Base-by-base conservation (phyloP, 306 rosid species). In the Medicago truncatula region DNA sequence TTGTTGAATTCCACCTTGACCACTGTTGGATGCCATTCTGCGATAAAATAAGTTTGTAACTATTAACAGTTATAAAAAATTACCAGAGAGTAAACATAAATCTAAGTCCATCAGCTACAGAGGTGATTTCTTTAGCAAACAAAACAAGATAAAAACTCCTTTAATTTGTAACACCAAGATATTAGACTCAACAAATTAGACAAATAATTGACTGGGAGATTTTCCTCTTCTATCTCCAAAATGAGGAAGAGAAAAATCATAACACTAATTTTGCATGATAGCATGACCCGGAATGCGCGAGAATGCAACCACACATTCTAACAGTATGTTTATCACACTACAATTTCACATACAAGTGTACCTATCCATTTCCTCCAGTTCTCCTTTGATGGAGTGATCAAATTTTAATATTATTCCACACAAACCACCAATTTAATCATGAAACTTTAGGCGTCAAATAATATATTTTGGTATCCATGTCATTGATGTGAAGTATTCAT, bases 1-100 rank as follows among this genome's bases (percentile, higher is more conserved):
- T 62, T 89, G 98, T 50, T 93, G 98, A 80, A 93, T 93, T 82
- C 98, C 91, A 62, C 98, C 96, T 86, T 89, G 97, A 81, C 89
- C 78, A 77, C 92, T 84, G 65, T 50, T 84, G 59, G 94, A 78
- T 57, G 97, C 92, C 98, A 91, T 93, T 60, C 77, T 86, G 76
- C 60, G 81, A 87, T 75, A 61, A 34, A 81, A 76, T 75, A 13
- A 46, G 14, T 7, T 17, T 18, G 52, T 49, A 21, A 67, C 40
- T 58, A 39, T 53, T 7, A 58, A 81, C 7, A 36, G 36, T n/a
- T 6, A 21, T 75, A 38, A 3, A 15, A 60, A 82, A 47, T 23
- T 36, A 20, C 5, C 3, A 70, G n/a, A 63, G 77, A 75, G 40
- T 21, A 50, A 17, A 16, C 72, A 50, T 20, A 68, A 80, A 44